Conservation (phyloP, 129 eudicot species). For the Gnaphalium uliginosum region DNA sequence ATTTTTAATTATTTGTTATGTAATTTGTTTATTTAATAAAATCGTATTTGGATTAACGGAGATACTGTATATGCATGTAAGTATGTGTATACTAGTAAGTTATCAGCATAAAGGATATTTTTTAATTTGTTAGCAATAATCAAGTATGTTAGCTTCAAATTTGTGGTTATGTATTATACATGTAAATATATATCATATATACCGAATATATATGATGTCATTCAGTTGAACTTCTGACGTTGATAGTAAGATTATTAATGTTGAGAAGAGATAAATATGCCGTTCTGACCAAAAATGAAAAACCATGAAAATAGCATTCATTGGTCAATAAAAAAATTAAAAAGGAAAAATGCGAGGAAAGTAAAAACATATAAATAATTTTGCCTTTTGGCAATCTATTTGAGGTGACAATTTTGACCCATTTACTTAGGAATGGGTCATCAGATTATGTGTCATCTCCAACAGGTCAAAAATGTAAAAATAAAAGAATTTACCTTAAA, state of each 20-base stretch:
- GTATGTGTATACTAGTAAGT: background rate
- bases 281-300: background rate
- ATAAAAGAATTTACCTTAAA: too few species aligned
- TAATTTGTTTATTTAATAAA: conserved; percentile 1
- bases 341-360: background rate
- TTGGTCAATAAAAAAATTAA: background rate
- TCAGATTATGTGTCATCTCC: background rate
- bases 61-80: background rate
- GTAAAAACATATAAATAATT: background rate
- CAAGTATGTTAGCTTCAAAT: background rate
- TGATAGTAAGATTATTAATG: conserved; percentile 4
- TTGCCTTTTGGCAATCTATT: background rate
- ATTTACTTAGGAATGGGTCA: too few species aligned
- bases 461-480: background rate
- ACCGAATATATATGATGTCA: background rate
- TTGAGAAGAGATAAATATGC: conserved; percentile 4
- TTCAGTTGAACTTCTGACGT: conserved; percentile 2
- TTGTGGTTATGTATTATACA: background rate
- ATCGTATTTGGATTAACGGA: background rate
- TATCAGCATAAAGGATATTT: background rate
- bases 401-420: too few species aligned
- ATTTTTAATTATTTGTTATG: background rate
- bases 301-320: conserved; percentile 2
- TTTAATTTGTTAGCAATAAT: background rate
- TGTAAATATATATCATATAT: background rate